Evolutionary conservation across 148 eudicot genomes (phyloP).

Genomic region (Polygonum aviculare): DNA sequence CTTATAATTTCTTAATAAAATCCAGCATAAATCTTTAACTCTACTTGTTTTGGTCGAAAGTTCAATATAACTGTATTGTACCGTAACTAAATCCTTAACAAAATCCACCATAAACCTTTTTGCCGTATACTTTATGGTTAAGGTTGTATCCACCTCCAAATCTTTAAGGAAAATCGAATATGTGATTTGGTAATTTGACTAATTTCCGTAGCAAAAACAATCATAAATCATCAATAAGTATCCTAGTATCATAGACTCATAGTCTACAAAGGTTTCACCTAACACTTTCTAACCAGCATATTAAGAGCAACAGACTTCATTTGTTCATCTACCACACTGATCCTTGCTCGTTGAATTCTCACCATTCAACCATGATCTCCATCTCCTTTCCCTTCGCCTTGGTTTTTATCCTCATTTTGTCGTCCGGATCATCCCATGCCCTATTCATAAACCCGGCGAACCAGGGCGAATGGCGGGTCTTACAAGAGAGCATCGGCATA

Average conservation of each 20-base stretch:
- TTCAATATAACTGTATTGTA: too few species aligned
- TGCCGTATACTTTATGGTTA: too few species aligned
- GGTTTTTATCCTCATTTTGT: slow-evolving; percentile 7
- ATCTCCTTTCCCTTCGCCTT: slow-evolving; percentile 15
- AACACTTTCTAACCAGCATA: slow-evolving; percentile 14
- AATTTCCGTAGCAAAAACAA: too few species aligned
- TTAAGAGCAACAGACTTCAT: background rate
- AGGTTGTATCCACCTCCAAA: too few species aligned
- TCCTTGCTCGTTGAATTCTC: background rate
- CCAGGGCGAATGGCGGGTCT: slow-evolving; percentile 53
- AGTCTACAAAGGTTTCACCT: background rate
- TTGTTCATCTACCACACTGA: background rate
- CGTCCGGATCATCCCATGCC: slow-evolving; percentile 13
- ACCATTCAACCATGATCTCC: slow-evolving; percentile 5
- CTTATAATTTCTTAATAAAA: too few species aligned
- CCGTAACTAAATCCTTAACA: too few species aligned
- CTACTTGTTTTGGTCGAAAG: too few species aligned
- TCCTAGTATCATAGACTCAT: background rate
- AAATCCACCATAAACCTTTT: too few species aligned
- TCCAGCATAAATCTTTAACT: too few species aligned
- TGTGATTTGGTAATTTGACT: too few species aligned
- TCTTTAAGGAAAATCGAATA: too few species aligned
- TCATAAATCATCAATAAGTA: too few species aligned
- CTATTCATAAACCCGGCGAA: slow-evolving; percentile 9
- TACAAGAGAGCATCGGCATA: slow-evolving; percentile 54